Conservation (phyloP, 176 grass and related monocot genomes). For the Ensete ventricosum region DNA sequence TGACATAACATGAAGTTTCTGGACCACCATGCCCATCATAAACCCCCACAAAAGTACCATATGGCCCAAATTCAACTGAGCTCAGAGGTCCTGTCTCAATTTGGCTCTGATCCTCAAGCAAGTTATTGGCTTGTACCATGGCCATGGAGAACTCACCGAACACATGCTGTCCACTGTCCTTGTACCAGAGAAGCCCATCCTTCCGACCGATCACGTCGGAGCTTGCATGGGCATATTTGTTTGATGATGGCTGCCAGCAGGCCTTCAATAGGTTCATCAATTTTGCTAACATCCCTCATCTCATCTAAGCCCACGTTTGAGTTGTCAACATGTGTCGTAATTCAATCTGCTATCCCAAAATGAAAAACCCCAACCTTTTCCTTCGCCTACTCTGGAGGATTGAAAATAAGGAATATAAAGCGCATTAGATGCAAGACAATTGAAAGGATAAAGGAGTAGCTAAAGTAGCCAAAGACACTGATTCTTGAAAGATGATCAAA, state of each 20-base stretch:
- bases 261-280: constrained; percentile 84
- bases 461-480: not conserved
- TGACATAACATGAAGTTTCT: constrained; percentile 78
- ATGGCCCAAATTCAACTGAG: constrained; percentile 60
- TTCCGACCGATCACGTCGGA: constrained; percentile 47
- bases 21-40: constrained; percentile 96
- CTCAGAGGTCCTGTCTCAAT: constrained; percentile 65
- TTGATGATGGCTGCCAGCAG: constrained; percentile 69
- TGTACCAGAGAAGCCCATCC: constrained; percentile 93
- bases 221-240: constrained; percentile 37
- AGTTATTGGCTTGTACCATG: constrained; percentile 85
- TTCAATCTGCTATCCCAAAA: not conserved
- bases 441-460: not conserved
- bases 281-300: constrained; percentile 72
- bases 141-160: constrained; percentile 93
- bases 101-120: constrained; percentile 89
- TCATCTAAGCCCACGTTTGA: constrained; percentile 11
- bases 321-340: constrained; percentile 7
- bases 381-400: not conserved
- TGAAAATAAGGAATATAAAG: not conserved
- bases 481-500: not conserved
- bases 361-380: not conserved
- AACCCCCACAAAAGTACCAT: constrained; percentile 76
- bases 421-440: not conserved
- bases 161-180: constrained; percentile 73